These are phyloP conservation scores for Nadsonia commutata DNA, from an alignment of 1,139 yeast species.

Conservation along the genomic window DNA sequence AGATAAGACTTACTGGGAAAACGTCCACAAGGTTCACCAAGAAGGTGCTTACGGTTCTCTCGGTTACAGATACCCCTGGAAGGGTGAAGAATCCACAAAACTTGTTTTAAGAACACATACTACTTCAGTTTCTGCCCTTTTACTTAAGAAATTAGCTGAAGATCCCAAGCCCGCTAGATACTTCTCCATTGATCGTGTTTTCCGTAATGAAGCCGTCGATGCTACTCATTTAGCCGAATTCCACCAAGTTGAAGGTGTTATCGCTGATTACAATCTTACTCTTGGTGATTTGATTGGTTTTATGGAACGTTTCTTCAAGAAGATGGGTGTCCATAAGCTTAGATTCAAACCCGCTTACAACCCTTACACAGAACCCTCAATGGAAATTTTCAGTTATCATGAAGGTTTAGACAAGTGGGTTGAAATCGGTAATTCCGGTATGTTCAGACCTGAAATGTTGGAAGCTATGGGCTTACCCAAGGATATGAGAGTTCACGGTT, in stretches of 20 bases:
- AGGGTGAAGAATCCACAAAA: constrained; percentile 72
- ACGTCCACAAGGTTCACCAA: constrained; percentile 73
- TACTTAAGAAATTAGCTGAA: constrained; percentile 75
- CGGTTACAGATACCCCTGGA: constrained; percentile 98
- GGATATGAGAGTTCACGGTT: constrained; percentile 87
- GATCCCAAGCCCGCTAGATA: constrained; percentile 86
- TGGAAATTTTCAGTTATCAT: constrained; percentile 97
- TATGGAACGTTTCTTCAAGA: constrained; percentile 92
- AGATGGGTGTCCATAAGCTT: constrained; percentile 92
- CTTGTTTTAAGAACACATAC: constrained; percentile 95
- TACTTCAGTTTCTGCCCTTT: constrained; percentile 80
- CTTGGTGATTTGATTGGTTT: constrained; percentile 94
- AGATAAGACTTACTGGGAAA: constrained; percentile 63
- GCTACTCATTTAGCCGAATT: constrained; percentile 99
- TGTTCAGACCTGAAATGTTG: constrained; percentile 99
- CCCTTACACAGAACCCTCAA: constrained; percentile 97
- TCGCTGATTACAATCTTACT: constrained; percentile 91
- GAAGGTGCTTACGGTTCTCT: constrained; percentile 85
- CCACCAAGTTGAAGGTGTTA: constrained; percentile 98
- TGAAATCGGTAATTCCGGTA: constrained; percentile 97
- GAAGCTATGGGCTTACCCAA: constrained; percentile 96
- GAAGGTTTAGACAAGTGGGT: constrained; percentile 94
- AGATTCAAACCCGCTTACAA: constrained; percentile 98
- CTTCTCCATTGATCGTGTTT: constrained; percentile 94
- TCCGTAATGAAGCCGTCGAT: constrained; percentile 99